Conservation (phyloP, 2,329 filamentous ascomycete genomes). For the Alternaria panax region DNA sequence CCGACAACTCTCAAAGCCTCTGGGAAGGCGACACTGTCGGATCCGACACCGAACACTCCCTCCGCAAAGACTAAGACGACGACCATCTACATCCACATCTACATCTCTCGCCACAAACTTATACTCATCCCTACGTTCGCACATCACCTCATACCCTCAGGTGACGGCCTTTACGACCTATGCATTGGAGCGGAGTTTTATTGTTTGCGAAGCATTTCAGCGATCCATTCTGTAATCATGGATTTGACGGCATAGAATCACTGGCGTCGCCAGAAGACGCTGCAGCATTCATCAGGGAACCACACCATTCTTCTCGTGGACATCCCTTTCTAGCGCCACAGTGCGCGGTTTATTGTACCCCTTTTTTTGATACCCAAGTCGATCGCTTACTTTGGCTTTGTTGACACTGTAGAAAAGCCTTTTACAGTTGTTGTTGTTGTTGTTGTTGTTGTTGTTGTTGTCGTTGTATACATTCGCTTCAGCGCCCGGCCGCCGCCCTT, state of each 20-base stretch:
- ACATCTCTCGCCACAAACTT: slow-evolving; percentile 17
- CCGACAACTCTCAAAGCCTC: slow-evolving; percentile 64
- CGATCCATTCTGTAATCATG: slow-evolving; percentile 28
- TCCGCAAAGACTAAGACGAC: slow-evolving; percentile 31
- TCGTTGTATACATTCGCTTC: slow-evolving; percentile 41
- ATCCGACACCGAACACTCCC: slow-evolving; percentile 51
- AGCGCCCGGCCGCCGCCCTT: slow-evolving; percentile 27
- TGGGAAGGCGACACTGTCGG: slow-evolving; percentile 66
- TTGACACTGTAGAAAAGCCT: slow-evolving; percentile 16
- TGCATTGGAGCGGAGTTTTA: slow-evolving; percentile 49
- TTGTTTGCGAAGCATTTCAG: slow-evolving; percentile 48
- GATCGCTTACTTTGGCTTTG: slow-evolving; percentile 37
- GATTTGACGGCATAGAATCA: slow-evolving; percentile 35
- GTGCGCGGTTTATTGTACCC: slow-evolving; percentile 27
- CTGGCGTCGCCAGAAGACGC: slow-evolving; percentile 22
- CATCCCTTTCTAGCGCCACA: slow-evolving; percentile 18
- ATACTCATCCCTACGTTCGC: slow-evolving; percentile 35
- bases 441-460: too few relatives aligned
- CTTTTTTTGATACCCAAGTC: slow-evolving; percentile 47
- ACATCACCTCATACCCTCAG: slow-evolving; percentile 25
- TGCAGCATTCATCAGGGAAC: slow-evolving; percentile 18
- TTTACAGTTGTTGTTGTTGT: slow-evolving; percentile 26
- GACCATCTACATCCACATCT: slow-evolving; percentile 16
- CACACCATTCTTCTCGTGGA: slow-evolving; percentile 21
- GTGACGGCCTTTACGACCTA: slow-evolving; percentile 47